Evolutionary conservation across 805 yeast genomes (phyloP), one percentile per base, ranked within the genome.

Genomic region (Candida coquimbonensis): DNA sequence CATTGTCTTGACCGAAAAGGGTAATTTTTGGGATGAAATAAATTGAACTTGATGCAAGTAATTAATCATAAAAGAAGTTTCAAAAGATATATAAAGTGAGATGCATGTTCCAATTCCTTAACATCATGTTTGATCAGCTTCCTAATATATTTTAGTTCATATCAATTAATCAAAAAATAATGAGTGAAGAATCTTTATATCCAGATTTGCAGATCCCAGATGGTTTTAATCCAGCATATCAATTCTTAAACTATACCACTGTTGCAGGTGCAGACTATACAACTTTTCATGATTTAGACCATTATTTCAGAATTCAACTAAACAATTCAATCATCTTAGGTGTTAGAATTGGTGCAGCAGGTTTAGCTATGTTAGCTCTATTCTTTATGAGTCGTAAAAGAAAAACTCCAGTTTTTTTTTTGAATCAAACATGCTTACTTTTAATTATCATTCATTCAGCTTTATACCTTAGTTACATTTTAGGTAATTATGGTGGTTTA

Each of bases 381-480:
- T 69, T 74, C 54, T 60, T 81, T 47, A 63, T 75, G 8, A 70
- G 78, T 2, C 74, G 72, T 45, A 77, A 74, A 48, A 77, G 72
- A 53, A 72, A 63, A 21, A 78, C 90, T 0, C 86, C 89, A 8
- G 76, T 88, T 27, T 91, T 87, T 61, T 61, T 81, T n/a, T 64
- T 88, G 39, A 89, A 90, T 62, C 81, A 80, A 59, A 42, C 70
- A 3, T 77, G 85, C 32, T 67, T 91, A 43, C 42, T 77, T 3
- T 59, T 80, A 5, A 64, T 82, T 44, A 61, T 82, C 5, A 46
- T 88, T 14, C 83, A 85, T 44, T 76, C 89, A 1, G 73, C 76
- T 3, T 63, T 89, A 7, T 80, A 74, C 63, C 55, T 84, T 27
- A 71, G 65, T 12, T 79, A 81, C 52, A 59, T 81, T 17, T 56